Percentiles rank a stretch among this genome's conserved stretches.
phyloP scores from a whole-genome alignment of 441 rosid genomes.

The Lepidium campestre region DNA sequence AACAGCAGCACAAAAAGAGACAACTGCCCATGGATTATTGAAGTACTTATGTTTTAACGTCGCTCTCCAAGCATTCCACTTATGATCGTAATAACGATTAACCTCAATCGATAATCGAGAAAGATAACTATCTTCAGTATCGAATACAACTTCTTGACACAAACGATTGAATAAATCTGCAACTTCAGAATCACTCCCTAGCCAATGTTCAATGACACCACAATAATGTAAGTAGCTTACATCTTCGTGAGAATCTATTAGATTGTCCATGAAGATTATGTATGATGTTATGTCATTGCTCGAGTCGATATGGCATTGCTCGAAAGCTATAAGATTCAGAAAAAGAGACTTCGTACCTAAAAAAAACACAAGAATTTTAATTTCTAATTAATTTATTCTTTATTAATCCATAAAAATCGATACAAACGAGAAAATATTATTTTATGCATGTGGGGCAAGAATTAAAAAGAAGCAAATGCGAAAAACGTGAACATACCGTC shows the following conservation, averaged over 20 bases:
- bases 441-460: not conserved
- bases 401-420: not conserved
- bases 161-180: slow-evolving; percentile 79
- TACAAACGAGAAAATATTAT: not conserved
- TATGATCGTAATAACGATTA: slow-evolving; percentile 57
- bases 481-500: slow-evolving; percentile 41
- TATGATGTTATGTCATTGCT: slow-evolving; percentile 75
- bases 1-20: slow-evolving; percentile 69
- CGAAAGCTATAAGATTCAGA: slow-evolving; percentile 78
- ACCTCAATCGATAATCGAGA: slow-evolving; percentile 58
- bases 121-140: slow-evolving; percentile 63
- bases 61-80: slow-evolving; percentile 85
- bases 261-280: slow-evolving; percentile 79
- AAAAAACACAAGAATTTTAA: not conserved
- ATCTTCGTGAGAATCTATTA: slow-evolving; percentile 74
- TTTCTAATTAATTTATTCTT: not conserved
- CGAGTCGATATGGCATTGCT: slow-evolving; percentile 72
- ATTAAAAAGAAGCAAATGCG: not conserved
- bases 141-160: slow-evolving; percentile 89
- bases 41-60: slow-evolving; percentile 74
- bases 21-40: slow-evolving; percentile 78
- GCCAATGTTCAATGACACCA: slow-evolving; percentile 82
- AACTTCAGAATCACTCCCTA: slow-evolving; percentile 78
- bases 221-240: slow-evolving; percentile 71
- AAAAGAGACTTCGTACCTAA: slow-evolving; percentile 68